These are phyloP conservation scores for Aphanomyces invadans DNA, from an alignment of 352 stramenopile species.

Conservation along the genomic window DNA sequence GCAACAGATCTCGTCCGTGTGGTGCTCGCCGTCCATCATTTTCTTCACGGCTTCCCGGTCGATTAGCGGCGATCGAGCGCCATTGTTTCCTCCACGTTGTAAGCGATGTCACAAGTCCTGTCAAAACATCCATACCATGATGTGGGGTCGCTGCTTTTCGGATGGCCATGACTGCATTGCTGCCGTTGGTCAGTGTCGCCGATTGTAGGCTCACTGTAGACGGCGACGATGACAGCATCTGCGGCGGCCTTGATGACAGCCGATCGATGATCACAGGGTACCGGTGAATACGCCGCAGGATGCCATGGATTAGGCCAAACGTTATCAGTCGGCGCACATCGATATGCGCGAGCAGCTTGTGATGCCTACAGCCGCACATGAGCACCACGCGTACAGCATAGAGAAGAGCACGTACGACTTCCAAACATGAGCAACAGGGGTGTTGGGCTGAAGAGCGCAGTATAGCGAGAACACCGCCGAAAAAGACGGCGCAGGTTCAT, in stretches of 20 bases:
- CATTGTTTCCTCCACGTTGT: neutral
- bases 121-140: neutral
- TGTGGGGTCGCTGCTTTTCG: conserved; percentile 13
- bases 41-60: conserved; percentile 57
- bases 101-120: no score
- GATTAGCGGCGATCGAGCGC: neutral
- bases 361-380: neutral
- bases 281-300: conserved; percentile 75
- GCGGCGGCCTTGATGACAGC: neutral
- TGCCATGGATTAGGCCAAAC: conserved; percentile 81
- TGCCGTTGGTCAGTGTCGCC: neutral
- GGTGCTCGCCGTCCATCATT: conserved; percentile 76
- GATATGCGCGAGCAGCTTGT: conserved; percentile 40
- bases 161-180: neutral
- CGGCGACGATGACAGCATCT: conserved; percentile 20
- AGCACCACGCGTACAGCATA: no score
- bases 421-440: conserved; percentile 78
- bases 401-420: no score
- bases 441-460: conserved; percentile 73
- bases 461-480: conserved; percentile 81
- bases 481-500: conserved; percentile 47
- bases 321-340: conserved; percentile 79
- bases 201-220: conserved; percentile 7
- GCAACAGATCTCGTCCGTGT: conserved; percentile 82
- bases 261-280: conserved; percentile 50